Evolutionary conservation across 2,329 filamentous ascomycete species (phyloP), one percentile per base, ranked within the genome.

Genomic region (Camillea tinctor): DNA sequence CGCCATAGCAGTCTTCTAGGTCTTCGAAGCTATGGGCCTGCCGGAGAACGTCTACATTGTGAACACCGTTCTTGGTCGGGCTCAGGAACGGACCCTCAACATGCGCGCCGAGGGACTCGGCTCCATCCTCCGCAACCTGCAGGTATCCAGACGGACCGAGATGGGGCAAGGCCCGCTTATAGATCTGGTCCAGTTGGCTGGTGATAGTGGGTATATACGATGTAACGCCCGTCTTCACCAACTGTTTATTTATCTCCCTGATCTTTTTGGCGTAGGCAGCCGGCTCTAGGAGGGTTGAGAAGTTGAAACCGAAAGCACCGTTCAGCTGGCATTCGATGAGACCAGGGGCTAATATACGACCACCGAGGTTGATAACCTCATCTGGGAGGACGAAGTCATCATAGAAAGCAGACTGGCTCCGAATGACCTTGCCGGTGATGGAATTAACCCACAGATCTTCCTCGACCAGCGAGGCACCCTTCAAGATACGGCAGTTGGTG

Each of bases 281-380:
- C 84, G 86, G 69, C 17, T 88, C 82, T n/a, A 90, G 86, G 9
- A 92, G 81, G 1, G 87, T 86, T 2, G 92, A 95, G 74, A 96
- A 97, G 79, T 97, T 94, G 80, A 97, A 96, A 59, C 93, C 93
- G 70, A 93, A 94, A 9, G 91, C 93, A 53, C 93, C 93, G 71
- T 97, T 97, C 67, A 97, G 87, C 75, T 97, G 93, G 56, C 90
- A 89, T 66, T 97, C 93, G 68, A 97, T 95, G 71, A 97, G 83
- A 23, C 93, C 93, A 0, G 93, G 92, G 0, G 90, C 87, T 20
- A 97, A 74, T 66, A 97, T 94, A 68, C 91, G 91, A 60, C 92
- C 92, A 55, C 87, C 85, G 1, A 97, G 86, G 70, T 97, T 87
- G 68, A 97, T 81, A 57, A 88, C 88, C 67, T 87, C 77, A 72